These are phyloP conservation scores for Aureobasidium sp. DNA, from an alignment of 2,329 filamentous ascomycete genomes.

Conservation along the genomic window DNA sequence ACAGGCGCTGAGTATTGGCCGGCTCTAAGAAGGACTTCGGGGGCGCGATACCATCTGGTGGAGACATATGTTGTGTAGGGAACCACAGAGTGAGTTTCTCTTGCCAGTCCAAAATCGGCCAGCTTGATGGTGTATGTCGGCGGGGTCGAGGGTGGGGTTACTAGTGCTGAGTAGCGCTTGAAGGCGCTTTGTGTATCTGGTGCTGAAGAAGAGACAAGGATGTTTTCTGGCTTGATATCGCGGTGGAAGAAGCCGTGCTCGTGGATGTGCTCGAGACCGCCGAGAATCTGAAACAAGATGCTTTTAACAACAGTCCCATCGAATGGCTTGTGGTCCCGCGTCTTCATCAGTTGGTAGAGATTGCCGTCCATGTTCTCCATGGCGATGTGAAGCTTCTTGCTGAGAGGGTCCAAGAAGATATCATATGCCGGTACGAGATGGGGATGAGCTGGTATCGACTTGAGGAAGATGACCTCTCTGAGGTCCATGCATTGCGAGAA, in stretches of 20 bases:
- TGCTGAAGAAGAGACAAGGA: slow-evolving; percentile 86
- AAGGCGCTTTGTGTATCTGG: slow-evolving; percentile 79
- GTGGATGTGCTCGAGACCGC: slow-evolving; percentile 94
- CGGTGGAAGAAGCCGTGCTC: slow-evolving; percentile 96
- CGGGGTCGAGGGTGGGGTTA: slow-evolving; percentile 91
- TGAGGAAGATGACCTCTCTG: slow-evolving; percentile 92
- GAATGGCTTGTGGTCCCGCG: slow-evolving; percentile 87
- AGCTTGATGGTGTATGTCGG: slow-evolving; percentile 96
- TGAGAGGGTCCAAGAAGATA: slow-evolving; percentile 95
- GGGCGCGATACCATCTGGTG: slow-evolving; percentile 89
- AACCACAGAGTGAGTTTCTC: slow-evolving; percentile 91
- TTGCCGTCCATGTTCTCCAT: slow-evolving; percentile 99
- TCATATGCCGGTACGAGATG: slow-evolving; percentile 96
- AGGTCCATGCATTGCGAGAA: slow-evolving; percentile 86
- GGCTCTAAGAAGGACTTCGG: slow-evolving; percentile 85
- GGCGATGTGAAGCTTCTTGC: slow-evolving; percentile 90
- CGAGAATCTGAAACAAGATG: slow-evolving; percentile 94
- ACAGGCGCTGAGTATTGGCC: slow-evolving; percentile 97
- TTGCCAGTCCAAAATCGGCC: slow-evolving; percentile 93
- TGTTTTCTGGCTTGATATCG: slow-evolving; percentile 99
- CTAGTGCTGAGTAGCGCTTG: slow-evolving; percentile 82
- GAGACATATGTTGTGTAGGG: slow-evolving; percentile 99
- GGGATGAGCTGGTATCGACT: slow-evolving; percentile 76
- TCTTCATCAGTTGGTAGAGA: slow-evolving; percentile 97
- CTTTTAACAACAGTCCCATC: slow-evolving; percentile 93